These are phyloP conservation scores for Luffa acutangula DNA, from an alignment of 306 rosid species.

Conservation along the genomic window DNA sequence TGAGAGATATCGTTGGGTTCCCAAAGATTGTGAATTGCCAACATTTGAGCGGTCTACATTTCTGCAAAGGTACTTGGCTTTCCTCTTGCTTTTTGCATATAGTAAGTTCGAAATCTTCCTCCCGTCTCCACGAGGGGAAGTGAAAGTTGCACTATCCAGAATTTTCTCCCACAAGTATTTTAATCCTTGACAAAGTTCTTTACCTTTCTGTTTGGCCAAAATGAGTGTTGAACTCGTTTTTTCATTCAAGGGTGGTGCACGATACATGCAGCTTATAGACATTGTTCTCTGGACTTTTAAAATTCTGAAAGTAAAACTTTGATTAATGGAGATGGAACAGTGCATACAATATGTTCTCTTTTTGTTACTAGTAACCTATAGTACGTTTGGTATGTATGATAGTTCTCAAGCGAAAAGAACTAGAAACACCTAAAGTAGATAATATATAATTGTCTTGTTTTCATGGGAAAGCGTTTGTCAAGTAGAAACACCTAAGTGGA, in stretches of 20 bases:
- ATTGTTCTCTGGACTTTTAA: neutral
- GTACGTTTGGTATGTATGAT: neutral
- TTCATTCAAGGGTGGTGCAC: neutral
- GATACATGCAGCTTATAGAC: neutral
- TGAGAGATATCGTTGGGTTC: conserved; percentile 76
- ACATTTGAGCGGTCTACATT: conserved; percentile 52
- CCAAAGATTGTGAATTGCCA: conserved; percentile 56
- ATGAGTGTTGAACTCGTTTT: neutral
- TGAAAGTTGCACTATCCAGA: neutral
- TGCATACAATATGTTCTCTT: neutral
- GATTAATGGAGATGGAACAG: neutral
- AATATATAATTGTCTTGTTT: neutral
- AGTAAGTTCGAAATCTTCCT: neutral
- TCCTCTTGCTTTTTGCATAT: neutral
- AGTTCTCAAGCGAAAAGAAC: neutral
- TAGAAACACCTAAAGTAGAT: neutral
- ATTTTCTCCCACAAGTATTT: neutral
- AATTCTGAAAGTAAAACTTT: neutral
- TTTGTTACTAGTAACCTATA: neutral
- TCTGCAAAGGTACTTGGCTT: conserved; percentile 54
- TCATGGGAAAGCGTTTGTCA: too few species aligned
- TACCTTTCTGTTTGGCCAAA: neutral
- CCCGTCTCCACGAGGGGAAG: neutral
- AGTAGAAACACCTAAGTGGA: too few species aligned
- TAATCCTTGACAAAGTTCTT: too few species aligned